Base-by-base conservation (phyloP, 257 asterid genomes). In the Knoxia roxburghii region DNA sequence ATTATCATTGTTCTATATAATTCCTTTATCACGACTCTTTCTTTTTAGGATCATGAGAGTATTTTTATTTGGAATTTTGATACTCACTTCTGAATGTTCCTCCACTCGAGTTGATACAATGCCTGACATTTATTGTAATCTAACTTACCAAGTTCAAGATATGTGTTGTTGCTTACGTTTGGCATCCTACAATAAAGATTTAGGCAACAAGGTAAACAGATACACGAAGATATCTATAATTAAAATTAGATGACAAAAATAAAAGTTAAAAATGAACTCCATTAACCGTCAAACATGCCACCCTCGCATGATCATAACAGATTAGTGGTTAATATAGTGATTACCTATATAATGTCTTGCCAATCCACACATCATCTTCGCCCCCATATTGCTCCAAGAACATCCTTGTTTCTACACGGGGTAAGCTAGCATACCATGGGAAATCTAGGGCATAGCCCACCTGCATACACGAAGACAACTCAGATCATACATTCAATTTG, bases 321-420 rank as follows among this genome's bases (percentile, higher is more conserved):
- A n/a, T n/a, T n/a, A n/a, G n/a, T 37, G 9, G 41, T 3, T 39
- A 21, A 10, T 21, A 57, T 30, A 39, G 24, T 61, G 49, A 61
- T 23, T 6, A 92, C 98, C 96, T 88, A 79, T 94, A 90, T 21
- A 93, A 75, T 8, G 96, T 83, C 77, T 94, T 94, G 68, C 99
- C 97, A 65, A 94, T 94, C 99, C 99, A 94, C 2, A 94, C 94
- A 69, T 94, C 99, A n/a, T 84, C 84, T 6, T 78, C 93, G 5
- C 89, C 97, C 18, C 97, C 99, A 27, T 94, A 90, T 30, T 86
- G 97, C 56, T 90, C 91, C 50, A 94, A 27, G 61, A 76, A 94
- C 37, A 83, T 81, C 68, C 99, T 74, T 3, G 97, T 75, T 69
- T 94, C 99, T 0, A 94, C 24, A 14, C 99, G 86, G 9, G 96